phyloP scores from a whole-genome alignment of 805 yeast genomes.

The Candida adriatica region DNA sequence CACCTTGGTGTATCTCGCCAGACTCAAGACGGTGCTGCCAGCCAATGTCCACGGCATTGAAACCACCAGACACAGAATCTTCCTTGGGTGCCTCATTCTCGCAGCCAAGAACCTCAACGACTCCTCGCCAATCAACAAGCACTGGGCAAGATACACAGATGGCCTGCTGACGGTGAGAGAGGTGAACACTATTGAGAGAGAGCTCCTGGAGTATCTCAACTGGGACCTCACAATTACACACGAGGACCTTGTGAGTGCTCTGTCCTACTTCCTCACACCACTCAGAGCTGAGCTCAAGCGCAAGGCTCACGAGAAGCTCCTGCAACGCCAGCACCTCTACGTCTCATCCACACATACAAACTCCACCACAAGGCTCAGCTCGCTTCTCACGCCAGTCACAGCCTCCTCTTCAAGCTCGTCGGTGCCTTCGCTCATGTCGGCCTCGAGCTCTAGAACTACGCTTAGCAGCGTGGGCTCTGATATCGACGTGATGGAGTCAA shows the following conservation, averaged over 20 bases:
- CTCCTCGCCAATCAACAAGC: slow-evolving; percentile 90
- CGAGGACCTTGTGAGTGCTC: slow-evolving; percentile 59
- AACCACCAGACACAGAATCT: slow-evolving; percentile 89
- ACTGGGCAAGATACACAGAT: slow-evolving; percentile 91
- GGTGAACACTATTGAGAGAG: slow-evolving; percentile 88
- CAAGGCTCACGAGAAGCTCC: slow-evolving; percentile 20
- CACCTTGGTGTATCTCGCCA: slow-evolving; percentile 73
- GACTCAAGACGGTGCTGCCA: slow-evolving; percentile 73
- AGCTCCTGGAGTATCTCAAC: slow-evolving; percentile 69
- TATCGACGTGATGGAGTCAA: slow-evolving; percentile 8
- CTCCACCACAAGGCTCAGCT: slow-evolving; percentile 10
- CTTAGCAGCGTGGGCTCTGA: slow-evolving; percentile 22
- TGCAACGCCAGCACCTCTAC: slow-evolving; percentile 20
- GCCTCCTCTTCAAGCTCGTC: slow-evolving; percentile 21
- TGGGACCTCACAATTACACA: slow-evolving; percentile 77
- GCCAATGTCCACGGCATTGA: slow-evolving; percentile 86
- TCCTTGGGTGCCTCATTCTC: slow-evolving; percentile 78
- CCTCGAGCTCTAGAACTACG: slow-evolving; percentile 34
- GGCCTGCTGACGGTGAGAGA: slow-evolving; percentile 73
- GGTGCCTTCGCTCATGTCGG: slow-evolving; percentile 35
- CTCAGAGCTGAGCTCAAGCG: slow-evolving; percentile 41
- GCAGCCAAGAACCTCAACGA: slow-evolving; percentile 94
- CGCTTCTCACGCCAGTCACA: slow-evolving; percentile 11
- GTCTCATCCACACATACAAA: slow-evolving; percentile 15
- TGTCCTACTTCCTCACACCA: slow-evolving; percentile 70